Evolutionary conservation across 805 yeast genomes (phyloP).

Genomic region (Kluyveromyces lactis): DNA sequence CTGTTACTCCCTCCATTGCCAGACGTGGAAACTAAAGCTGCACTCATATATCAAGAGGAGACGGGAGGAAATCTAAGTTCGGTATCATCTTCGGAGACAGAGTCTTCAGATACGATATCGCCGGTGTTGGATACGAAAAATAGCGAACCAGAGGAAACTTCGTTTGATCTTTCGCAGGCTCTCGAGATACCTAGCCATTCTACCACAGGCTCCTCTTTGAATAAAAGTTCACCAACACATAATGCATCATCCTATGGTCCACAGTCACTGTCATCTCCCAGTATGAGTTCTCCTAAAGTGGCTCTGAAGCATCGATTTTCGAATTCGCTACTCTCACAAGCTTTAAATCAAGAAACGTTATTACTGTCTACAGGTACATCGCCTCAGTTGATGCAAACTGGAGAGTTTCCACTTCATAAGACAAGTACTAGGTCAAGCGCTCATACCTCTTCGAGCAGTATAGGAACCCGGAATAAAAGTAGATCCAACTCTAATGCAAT

Average conservation of each 20-base stretch:
- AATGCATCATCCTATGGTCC: background rate
- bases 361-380: background rate
- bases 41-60: constrained; percentile 3
- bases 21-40: constrained; percentile 6
- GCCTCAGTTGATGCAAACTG: background rate
- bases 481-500: constrained; percentile 4
- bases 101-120: background rate
- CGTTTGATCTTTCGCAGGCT: constrained; percentile 26
- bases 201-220: constrained; percentile 2
- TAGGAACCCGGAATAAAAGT: background rate
- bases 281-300: constrained; percentile 12
- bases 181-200: constrained; percentile 17
- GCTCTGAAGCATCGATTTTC: constrained; percentile 18
- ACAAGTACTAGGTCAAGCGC: constrained; percentile 4
- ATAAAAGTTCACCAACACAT: constrained; percentile 1
- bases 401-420: constrained; percentile 1
- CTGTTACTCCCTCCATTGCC: constrained; percentile 9
- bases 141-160: constrained; percentile 5
- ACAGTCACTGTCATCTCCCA: constrained; percentile 3
- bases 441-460: constrained; percentile 1
- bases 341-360: background rate
- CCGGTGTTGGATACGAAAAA: background rate
- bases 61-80: background rate
- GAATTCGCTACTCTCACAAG: constrained; percentile 9
- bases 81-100: background rate